Base-by-base conservation (phyloP, 1,139 yeast species). In the Yamadazyma songkhlaensis region DNA sequence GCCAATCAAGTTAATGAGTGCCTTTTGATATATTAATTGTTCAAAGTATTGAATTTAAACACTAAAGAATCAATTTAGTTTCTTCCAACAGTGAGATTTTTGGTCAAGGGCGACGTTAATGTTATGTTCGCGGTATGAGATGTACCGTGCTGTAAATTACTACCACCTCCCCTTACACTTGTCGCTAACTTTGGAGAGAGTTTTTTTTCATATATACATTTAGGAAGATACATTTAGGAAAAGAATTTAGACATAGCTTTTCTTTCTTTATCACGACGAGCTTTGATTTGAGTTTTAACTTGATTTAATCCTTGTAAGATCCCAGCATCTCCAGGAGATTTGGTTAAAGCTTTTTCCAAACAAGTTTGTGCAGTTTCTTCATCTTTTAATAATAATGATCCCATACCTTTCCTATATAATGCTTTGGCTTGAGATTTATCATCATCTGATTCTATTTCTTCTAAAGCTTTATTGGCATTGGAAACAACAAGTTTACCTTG, bases 221-320 rank as follows among this genome's bases (percentile, higher is more conserved):
- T 6, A 13, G n/a, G n/a, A n/a, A n/a, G n/a, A n/a, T n/a, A n/a
- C n/a, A n/a, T n/a, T 11, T 13, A 45, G 11, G 40, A 26, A 28
- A 90, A 90, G 69, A 90, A 84, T 60, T 87, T 89, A 36, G 94
- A 67, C 71, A 87, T 81, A 2, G 96, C 92, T 51, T 85, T 86
- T 67, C 81, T 85, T 58, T 89, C 89, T 57, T 81, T 81, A 34
- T 81, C 81, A 40, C 67, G 72, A 46, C 87, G 75, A 21, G 65
- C 64, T 47, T 77, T 76, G 38, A 79, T 66, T 29, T 66, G 56
- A 34, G 60, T 60, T 55, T 78, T 79, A 28, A 86, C 82, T 35
- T 80, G 84, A 17, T 66, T 60, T 34, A 89, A 70, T 25, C 90
- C 92, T 47, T 77, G 77, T 38, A 69, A 50, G 41, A 90, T 83